phyloP scores from a whole-genome alignment of 2,329 filamentous ascomycete species.

The Clathrospora elynae region DNA sequence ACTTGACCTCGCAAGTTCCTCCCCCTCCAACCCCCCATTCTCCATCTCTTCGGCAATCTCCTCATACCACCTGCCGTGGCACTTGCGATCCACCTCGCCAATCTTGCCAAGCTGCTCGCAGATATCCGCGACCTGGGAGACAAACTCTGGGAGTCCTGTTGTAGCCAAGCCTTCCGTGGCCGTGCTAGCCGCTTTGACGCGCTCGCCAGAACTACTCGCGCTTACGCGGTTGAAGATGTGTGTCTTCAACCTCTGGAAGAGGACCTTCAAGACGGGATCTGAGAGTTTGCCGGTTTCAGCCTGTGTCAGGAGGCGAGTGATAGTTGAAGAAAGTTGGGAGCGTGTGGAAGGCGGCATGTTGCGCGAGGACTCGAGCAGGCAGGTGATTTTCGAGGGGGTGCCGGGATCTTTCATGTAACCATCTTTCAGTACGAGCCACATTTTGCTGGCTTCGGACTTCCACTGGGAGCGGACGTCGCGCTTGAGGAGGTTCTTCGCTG shows the following conservation, averaged over 20 bases:
- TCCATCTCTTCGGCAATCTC: slow-evolving; percentile 63
- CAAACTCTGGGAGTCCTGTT: slow-evolving; percentile 75
- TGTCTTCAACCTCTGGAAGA: slow-evolving; percentile 69
- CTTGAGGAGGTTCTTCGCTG: slow-evolving; percentile 82
- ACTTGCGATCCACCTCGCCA: slow-evolving; percentile 68
- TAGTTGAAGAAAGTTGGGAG: slow-evolving; percentile 50
- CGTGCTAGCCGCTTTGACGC: slow-evolving; percentile 70
- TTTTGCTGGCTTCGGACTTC: slow-evolving; percentile 74
- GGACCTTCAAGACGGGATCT: slow-evolving; percentile 68
- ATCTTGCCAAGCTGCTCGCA: slow-evolving; percentile 70
- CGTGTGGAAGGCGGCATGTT: slow-evolving; percentile 57
- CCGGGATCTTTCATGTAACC: slow-evolving; percentile 61
- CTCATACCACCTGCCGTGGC: slow-evolving; percentile 74
- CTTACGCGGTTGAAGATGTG: slow-evolving; percentile 69
- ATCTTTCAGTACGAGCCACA: slow-evolving; percentile 70
- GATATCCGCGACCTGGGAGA: slow-evolving; percentile 69
- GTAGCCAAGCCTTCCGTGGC: slow-evolving; percentile 72
- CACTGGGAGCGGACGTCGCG: slow-evolving; percentile 78
- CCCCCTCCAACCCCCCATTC: slow-evolving; percentile 40
- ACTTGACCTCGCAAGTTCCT: slow-evolving; percentile 33
- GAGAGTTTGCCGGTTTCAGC: slow-evolving; percentile 57
- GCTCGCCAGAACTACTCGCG: slow-evolving; percentile 70
- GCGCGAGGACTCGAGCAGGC: slow-evolving; percentile 56
- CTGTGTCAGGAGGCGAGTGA: slow-evolving; percentile 58
- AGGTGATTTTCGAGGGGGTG: slow-evolving; percentile 53